Conservation (phyloP, 768 basidiomycete species). For the Neoboletus magnificus region DNA sequence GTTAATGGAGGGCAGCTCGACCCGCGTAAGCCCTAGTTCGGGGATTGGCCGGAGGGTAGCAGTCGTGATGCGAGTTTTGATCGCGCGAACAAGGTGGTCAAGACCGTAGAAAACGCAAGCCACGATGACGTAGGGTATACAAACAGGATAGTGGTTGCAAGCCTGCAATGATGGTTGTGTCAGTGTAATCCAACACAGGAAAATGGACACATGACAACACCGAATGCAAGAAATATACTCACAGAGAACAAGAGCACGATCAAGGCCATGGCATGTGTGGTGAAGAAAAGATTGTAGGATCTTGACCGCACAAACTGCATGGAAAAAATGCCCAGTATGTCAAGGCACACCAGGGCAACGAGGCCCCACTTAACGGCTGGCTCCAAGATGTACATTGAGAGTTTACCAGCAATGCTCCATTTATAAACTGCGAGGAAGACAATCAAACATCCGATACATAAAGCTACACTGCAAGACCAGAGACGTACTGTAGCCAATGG, state of each 20-base stretch:
- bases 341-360: conserved; percentile 47
- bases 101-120: conserved; percentile 49
- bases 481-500: conserved; percentile 52
- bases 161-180: conserved; percentile 21
- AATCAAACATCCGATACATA: neutral
- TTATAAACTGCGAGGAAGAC: conserved; percentile 46
- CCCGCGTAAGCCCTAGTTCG: conserved; percentile 58
- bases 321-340: conserved; percentile 63
- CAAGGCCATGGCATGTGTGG: conserved; percentile 58
- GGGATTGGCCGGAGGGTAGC: conserved; percentile 63
- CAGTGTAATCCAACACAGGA: neutral
- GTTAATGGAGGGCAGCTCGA: conserved; percentile 61
- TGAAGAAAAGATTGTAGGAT: conserved; percentile 63
- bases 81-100: conserved; percentile 57
- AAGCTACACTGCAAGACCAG: neutral
- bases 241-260: conserved; percentile 57
- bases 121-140: conserved; percentile 53
- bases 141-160: conserved; percentile 50
- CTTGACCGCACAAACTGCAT: conserved; percentile 49
- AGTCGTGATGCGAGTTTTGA: conserved; percentile 61
- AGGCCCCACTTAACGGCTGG: conserved; percentile 48
- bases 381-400: conserved; percentile 33
- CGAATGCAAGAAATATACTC: conserved; percentile 21
- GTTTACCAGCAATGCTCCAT: conserved; percentile 47
- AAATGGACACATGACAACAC: too few relatives aligned